phyloP scores from a whole-genome alignment of 139 green algal species.

The Marvania coccoides region DNA sequence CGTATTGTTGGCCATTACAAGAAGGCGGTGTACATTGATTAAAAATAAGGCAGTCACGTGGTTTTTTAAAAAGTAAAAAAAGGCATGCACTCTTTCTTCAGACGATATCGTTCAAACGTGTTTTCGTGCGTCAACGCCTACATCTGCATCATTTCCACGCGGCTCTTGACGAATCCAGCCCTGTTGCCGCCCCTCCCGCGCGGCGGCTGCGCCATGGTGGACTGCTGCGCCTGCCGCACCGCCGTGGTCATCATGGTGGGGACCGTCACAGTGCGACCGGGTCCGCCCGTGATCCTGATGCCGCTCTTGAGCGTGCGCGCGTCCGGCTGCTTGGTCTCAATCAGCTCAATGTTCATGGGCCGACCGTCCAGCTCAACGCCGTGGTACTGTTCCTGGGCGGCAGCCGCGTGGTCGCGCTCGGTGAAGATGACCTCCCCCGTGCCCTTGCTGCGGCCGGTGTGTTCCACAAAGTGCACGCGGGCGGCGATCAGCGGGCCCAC shows the following conservation, averaged over 20 bases:
- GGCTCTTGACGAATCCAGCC: background rate
- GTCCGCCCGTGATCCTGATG: conserved; percentile 28
- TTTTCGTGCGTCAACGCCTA: no score
- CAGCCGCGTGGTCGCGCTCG: conserved; percentile 1
- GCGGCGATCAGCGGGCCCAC: conserved; percentile 29
- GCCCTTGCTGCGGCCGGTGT: conserved; percentile 37
- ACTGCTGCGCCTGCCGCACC: background rate
- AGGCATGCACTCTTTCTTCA: no score
- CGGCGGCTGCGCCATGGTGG: background rate
- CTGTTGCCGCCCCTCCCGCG: conserved; percentile 6
- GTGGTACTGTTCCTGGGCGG: conserved; percentile 41
- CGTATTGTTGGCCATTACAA: no score
- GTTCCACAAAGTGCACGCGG: conserved; percentile 18
- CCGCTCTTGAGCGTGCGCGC: conserved; percentile 28
- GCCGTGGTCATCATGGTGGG: background rate
- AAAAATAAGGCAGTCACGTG: no score
- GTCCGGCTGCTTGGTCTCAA: conserved; percentile 17
- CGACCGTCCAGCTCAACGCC: conserved; percentile 46
- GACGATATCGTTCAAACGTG: no score
- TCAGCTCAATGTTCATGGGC: conserved; percentile 48
- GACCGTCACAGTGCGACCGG: background rate
- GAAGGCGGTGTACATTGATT: no score
- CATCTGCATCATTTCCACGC: conserved; percentile 6
- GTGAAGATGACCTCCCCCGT: conserved; percentile 44
- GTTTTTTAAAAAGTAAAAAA: no score